Conservation (phyloP, 345 rosid genomes). For the sweet orange (Citrus sinensis) region DVS_A1.0 CM039163.1:6169501-6170000, state of each 20-base stretch:
- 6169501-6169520: too few species aligned
- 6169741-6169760: constrained; percentile 10
- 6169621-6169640: constrained; percentile 19
- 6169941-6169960: too few species aligned
- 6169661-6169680: constrained; percentile 33
- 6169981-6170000: too few species aligned
- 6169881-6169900: too few species aligned
- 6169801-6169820: not conserved
- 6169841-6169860: not conserved
- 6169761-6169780: not conserved
- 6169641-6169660: constrained; percentile 45
- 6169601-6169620: constrained; percentile 6
- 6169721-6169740: constrained; percentile 36
- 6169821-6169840: not conserved
- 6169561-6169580: constrained; percentile 22
- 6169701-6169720: constrained; percentile 18
- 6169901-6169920: too few species aligned
- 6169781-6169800: constrained; percentile 12
- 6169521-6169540: too few species aligned
- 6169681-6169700: constrained; percentile 31
- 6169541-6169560: too few species aligned
- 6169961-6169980: too few species aligned
- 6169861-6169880: too few species aligned
- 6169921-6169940: too few species aligned
- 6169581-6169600: constrained; percentile 24